Percentiles rank a stretch among this genome's conserved stretches.
phyloP scores from a whole-genome alignment of 169 alveolate species.

The Cryptosporidium parvum region DNA sequence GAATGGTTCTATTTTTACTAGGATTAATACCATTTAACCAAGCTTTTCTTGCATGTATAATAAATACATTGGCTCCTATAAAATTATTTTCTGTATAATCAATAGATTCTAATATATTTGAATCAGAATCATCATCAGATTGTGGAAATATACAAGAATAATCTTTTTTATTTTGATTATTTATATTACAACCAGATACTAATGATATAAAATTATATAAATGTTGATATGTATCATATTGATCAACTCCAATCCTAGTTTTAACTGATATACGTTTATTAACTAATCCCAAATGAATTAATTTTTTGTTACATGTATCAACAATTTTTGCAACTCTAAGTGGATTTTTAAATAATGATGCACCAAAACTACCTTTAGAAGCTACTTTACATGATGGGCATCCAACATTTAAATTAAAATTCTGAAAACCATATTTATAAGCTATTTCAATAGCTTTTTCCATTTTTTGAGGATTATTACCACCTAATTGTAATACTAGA shows the following conservation, averaged over 20 bases:
- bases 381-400: conserved; percentile 94
- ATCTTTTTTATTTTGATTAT: conserved; percentile 67
- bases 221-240: conserved; percentile 86
- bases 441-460: conserved; percentile 90
- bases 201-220: conserved; percentile 83
- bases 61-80: conserved; percentile 91
- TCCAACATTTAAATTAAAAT: conserved; percentile 94
- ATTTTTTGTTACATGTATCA: conserved; percentile 35
- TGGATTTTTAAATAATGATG: conserved; percentile 94
- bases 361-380: conserved; percentile 95
- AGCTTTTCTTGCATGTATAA: conserved; percentile 96
- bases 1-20: conserved; percentile 91
- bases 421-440: conserved; percentile 92
- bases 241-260: conserved; percentile 96
- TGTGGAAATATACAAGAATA: conserved; percentile 23
- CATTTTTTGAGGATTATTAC: conserved; percentile 89
- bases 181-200: conserved; percentile 81
- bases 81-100: conserved; percentile 42
- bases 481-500: conserved; percentile 94
- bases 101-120: not conserved
- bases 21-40: conserved; percentile 91
- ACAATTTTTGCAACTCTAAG: conserved; percentile 67
- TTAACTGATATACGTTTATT: conserved; percentile 92
- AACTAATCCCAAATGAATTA: conserved; percentile 70
- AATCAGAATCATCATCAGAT: not conserved